Conservation (phyloP, 2,329 filamentous ascomycete species). For the Aspergillus novoparasiticus region DNA sequence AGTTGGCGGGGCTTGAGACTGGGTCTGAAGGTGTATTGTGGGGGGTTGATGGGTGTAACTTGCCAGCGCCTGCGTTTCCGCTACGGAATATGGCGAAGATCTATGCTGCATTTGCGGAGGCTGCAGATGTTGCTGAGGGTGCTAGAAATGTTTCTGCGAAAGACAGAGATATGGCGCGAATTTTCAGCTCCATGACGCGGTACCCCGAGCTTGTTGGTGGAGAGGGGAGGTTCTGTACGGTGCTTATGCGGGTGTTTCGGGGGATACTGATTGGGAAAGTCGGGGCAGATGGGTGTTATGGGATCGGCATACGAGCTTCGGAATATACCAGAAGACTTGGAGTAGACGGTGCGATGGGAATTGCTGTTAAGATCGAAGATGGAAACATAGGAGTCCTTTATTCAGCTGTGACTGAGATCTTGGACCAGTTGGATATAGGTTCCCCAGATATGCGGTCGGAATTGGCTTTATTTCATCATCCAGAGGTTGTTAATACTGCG, state of each 20-base stretch:
- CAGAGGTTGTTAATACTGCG: conserved; percentile 42
- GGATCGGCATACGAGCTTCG: conserved; percentile 45
- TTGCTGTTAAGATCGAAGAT: conserved; percentile 55
- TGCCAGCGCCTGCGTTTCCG: conserved; percentile 49
- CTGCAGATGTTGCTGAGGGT: conserved; percentile 20
- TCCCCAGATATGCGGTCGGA: conserved; percentile 29
- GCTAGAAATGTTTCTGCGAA: conserved; percentile 16
- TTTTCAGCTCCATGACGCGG: conserved; percentile 48
- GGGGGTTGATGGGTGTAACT: conserved; percentile 53
- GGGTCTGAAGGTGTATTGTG: conserved; percentile 35
- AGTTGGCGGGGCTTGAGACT: conserved; percentile 33
- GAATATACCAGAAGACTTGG: conserved; percentile 42
- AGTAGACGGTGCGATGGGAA: conserved; percentile 42
- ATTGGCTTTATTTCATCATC: conserved; percentile 38
- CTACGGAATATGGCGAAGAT: conserved; percentile 39
- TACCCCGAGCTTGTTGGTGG: conserved; percentile 51
- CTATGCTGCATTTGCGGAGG: conserved; percentile 43
- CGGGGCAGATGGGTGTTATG: conserved; percentile 55
- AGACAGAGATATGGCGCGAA: conserved; percentile 31
- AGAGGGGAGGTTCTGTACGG: conserved; percentile 51
- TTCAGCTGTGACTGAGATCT: conserved; percentile 46
- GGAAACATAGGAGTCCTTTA: conserved; percentile 50
- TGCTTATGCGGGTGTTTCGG: conserved; percentile 45
- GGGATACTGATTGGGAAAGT: conserved; percentile 50
- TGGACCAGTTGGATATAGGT: conserved; percentile 48